Evolutionary conservation across 768 basidiomycete genomes (phyloP), one percentile per base, ranked within the genome.

Genomic region (Gelatoporia subvermispora): DNA sequence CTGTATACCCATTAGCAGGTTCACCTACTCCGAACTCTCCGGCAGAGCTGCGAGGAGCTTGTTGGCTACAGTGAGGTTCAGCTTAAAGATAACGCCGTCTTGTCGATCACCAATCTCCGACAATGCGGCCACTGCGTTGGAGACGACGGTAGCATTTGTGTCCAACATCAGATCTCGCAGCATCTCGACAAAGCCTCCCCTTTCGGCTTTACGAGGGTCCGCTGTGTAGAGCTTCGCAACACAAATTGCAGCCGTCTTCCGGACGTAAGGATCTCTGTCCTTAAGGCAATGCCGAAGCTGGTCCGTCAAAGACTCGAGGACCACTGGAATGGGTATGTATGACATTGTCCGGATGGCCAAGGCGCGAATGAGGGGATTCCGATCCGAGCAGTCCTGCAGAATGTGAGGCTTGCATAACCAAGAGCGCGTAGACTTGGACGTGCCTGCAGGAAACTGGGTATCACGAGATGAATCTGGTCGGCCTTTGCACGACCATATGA

Each of bases 321-420:
- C 91, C 43, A 84, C 75, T 8, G 93, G 88, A 20, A 96, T 85
- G 31, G 93, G 92, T 59, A 99, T 98, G 63, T 96, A 97, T 7
- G 96, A 95, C 95, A 99, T 98, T 11, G 96, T 99, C 37, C 96
- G 89, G 59, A 99, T 94, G 17, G 96, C 93, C 40, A 99, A 75
- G 15, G 95, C 96, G 31, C 96, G 88, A 49, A 99, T 93, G 41
- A 99, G 84, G 10, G 96, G 95, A 65, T 98, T 98, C 40, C 89
- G 82, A 64, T 98, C 95, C 59, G 84, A 87, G 59, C 93, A 96
- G 64, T 98, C 95, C 95, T 98, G 58, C 28, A 48, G 40, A 39
- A 43, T 25, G 48, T 63, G 23, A 61, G 54, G 13, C 51, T 44
- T 24, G 17, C 35, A 44, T 49, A 53, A 36, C 28, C 13, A 13